These are phyloP conservation scores for Penicillium sclerotigenum DNA, from an alignment of 2,329 filamentous ascomycete genomes.

Conservation along the genomic window DNA sequence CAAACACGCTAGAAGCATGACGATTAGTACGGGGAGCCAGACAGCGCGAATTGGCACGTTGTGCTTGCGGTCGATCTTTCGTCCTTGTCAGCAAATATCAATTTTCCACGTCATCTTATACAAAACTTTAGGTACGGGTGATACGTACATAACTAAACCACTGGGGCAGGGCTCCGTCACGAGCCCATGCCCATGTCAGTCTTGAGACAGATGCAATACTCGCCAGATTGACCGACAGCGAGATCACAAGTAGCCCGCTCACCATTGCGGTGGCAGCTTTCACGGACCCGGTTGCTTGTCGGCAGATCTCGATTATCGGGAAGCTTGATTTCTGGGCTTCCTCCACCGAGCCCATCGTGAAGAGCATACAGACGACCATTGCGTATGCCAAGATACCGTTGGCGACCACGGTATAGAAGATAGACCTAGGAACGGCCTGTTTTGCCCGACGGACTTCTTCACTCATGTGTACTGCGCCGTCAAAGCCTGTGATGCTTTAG, in stretches of 20 bases:
- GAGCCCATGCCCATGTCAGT: conserved; percentile 50
- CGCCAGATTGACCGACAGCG: conserved; percentile 39
- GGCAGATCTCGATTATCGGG: conserved; percentile 46
- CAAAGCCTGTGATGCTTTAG: conserved; percentile 38
- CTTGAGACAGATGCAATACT: conserved; percentile 49
- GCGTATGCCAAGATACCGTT: conserved; percentile 44
- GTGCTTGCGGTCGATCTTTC: conserved; percentile 32
- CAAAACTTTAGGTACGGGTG: neutral
- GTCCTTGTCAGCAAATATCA: neutral
- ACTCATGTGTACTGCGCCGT: conserved; percentile 50
- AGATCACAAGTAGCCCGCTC: conserved; percentile 32
- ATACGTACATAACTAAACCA: conserved; percentile 20
- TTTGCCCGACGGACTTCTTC: conserved; percentile 47
- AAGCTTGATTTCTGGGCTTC: conserved; percentile 31
- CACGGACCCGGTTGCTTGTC: conserved; percentile 42
- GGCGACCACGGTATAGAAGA: conserved; percentile 45
- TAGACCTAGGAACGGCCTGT: conserved; percentile 46
- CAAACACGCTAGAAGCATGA: conserved; percentile 36
- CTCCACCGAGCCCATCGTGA: conserved; percentile 44
- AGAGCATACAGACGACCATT: conserved; percentile 44
- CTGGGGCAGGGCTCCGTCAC: conserved; percentile 46
- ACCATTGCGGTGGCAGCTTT: conserved; percentile 41
- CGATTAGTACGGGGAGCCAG: conserved; percentile 32
- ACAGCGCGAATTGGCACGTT: conserved; percentile 39
- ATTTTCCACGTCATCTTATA: neutral